Conservation (phyloP, 805 yeast genomes). For the Starmerella gropengiesseri region DNA sequence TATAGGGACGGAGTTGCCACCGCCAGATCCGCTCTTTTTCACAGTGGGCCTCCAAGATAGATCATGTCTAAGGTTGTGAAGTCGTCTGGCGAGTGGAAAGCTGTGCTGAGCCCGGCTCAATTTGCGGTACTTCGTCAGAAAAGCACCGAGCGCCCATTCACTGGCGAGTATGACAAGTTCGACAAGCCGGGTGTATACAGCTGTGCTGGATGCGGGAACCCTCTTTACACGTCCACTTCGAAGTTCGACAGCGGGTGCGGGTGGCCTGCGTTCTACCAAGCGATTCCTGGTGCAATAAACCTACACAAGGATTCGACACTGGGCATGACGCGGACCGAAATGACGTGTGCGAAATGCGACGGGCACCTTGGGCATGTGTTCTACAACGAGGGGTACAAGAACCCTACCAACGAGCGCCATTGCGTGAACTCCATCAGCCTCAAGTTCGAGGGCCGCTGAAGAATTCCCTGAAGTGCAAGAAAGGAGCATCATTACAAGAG, state of each 20-base stretch:
- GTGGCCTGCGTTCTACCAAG: slow-evolving; percentile 95
- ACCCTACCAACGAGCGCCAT: slow-evolving; percentile 85
- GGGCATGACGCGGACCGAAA: slow-evolving; percentile 83
- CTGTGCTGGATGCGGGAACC: slow-evolving; percentile 79
- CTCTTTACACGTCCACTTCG: slow-evolving; percentile 66
- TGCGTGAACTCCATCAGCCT: slow-evolving; percentile 84
- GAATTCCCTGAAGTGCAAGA: too few species aligned
- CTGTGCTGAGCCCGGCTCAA: slow-evolving; percentile 63
- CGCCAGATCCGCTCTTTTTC: background rate
- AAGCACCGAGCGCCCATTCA: slow-evolving; percentile 58
- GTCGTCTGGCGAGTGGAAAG: slow-evolving; percentile 64
- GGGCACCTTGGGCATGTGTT: slow-evolving; percentile 95
- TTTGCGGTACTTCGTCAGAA: slow-evolving; percentile 64
- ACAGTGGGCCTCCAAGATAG: background rate
- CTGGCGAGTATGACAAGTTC: slow-evolving; percentile 49
- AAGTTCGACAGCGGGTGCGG: slow-evolving; percentile 92
- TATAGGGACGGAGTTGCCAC: too few species aligned
- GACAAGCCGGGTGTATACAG: slow-evolving; percentile 51
- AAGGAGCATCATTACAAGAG: too few species aligned
- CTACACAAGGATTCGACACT: slow-evolving; percentile 47
- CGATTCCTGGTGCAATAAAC: slow-evolving; percentile 66
- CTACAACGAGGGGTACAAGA: slow-evolving; percentile 81
- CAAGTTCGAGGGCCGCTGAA: slow-evolving; percentile 38
- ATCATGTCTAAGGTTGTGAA: slow-evolving; percentile 26
- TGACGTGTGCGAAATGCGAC: slow-evolving; percentile 78